phyloP scores from a whole-genome alignment of 495 filamentous ascomycete species.

The Clavariopsis aquatica region DNA sequence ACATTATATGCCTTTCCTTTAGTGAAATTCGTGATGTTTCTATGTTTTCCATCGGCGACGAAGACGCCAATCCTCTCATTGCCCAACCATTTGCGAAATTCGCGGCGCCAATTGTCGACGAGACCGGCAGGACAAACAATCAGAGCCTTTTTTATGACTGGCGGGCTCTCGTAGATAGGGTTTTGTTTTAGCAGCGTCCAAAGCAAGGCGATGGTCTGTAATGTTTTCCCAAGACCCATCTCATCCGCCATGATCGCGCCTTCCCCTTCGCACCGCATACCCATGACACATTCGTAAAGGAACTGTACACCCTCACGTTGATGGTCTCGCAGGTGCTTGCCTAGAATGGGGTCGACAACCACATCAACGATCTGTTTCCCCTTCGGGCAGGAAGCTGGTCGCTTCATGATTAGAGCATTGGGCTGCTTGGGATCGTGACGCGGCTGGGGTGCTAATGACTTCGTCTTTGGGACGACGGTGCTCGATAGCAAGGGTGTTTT shows the following conservation, averaged over 20 bases:
- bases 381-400: conserved; percentile 56
- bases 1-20: conserved; percentile 71
- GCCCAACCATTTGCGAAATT: conserved; percentile 80
- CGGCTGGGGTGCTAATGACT: conserved; percentile 54
- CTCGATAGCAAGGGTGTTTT: conserved; percentile 63
- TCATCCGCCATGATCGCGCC: conserved; percentile 81
- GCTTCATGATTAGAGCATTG: conserved; percentile 70
- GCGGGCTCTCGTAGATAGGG: conserved; percentile 61
- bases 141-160: conserved; percentile 73
- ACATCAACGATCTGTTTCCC: conserved; percentile 76
- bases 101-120: conserved; percentile 78
- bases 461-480: conserved; percentile 52
- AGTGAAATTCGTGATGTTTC: conserved; percentile 70
- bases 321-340: conserved; percentile 67
- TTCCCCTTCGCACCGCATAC: conserved; percentile 71
- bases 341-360: conserved; percentile 74
- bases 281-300: conserved; percentile 85
- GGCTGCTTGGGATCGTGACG: conserved; percentile 66
- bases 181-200: conserved; percentile 85
- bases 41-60: conserved; percentile 63
- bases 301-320: conserved; percentile 78
- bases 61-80: conserved; percentile 77
- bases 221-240: conserved; percentile 80
- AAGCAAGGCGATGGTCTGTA: conserved; percentile 75
- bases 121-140: conserved; percentile 81